These are phyloP conservation scores for Athelia psychrophila DNA, from an alignment of 1,284 basidiomycete species.

Conservation along the genomic window DNA sequence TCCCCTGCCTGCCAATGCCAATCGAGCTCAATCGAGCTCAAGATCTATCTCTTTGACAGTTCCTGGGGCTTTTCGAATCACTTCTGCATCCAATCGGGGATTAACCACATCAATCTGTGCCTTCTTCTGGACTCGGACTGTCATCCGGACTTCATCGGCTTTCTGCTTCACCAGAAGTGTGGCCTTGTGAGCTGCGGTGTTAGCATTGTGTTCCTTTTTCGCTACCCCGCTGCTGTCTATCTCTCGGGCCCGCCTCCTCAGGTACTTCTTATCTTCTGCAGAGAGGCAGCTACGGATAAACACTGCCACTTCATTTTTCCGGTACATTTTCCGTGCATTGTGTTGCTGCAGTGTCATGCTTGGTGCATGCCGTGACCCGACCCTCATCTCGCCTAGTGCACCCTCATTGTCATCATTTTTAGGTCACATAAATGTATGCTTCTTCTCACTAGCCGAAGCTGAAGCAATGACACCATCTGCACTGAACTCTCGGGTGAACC, in stretches of 20 bases:
- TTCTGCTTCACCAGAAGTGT: not conserved
- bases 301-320: not conserved
- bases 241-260: not conserved
- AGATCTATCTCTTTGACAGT: not conserved
- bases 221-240: not conserved
- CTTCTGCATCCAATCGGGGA: not conserved
- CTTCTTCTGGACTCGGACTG: not conserved
- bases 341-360: not conserved
- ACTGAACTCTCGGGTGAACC: constrained; percentile 15
- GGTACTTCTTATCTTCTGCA: not conserved
- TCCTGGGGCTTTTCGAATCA: not conserved
- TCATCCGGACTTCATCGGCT: not conserved
- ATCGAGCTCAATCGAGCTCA: constrained; percentile 1
- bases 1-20: not conserved
- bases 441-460: constrained; percentile 5
- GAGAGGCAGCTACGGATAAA: not conserved
- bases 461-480: constrained; percentile 6
- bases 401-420: constrained; percentile 23
- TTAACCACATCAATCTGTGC: not conserved
- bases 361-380: not conserved
- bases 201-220: not conserved
- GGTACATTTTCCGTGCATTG: not conserved
- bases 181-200: not conserved
- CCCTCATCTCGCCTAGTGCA: constrained; percentile 3
- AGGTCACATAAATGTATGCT: constrained; percentile 9